Base-by-base conservation (phyloP, 2,329 filamentous ascomycete species). In the Acrocalymma vagum region DNA sequence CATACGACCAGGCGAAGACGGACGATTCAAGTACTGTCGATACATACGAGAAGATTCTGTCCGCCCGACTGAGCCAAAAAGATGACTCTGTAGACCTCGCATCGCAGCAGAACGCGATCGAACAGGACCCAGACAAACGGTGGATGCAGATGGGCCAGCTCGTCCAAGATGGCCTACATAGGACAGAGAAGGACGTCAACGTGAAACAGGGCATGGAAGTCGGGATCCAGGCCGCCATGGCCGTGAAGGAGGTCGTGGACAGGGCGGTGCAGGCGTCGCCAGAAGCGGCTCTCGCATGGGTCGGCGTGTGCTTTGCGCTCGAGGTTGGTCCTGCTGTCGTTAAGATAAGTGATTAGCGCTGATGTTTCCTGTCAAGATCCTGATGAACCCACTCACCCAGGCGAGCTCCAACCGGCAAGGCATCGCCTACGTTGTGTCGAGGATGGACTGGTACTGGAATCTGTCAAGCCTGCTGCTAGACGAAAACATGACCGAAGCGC, bases 371-470 rank as follows among this genome's bases (percentile, higher is more conserved):
- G 15, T 10, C 9, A 16, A 50, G 38, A 22, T 50, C 6, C n/a
- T 50, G 20, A 50, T 56, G n/a, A 70, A 66, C 20, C 58, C 66
- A 1, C 35, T 63, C 11, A 50, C 35, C 1, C 56, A 59, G 41
- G 53, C 50, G 11, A 35, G 46, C 6, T 41, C 56, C n/a, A 71
- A 72, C 29, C 63, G 59, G 2, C 34, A 62, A 9, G 69, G 70
- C 9, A 62, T 75, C 21, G 18, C 40, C 2, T 60, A 75, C 31
- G 62, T 75, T 25, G 17, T 69, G n/a, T 57, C 53, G 3, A 60
- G 63, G 29, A 73, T 73, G 60, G 52, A 71, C 2, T 74, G 64
- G 70, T 73, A 74, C 45, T 70, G 60, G 51, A 50, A 57, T 14
- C 47, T 73, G 13, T 55, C 56, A 3, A 35, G 30, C 10, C 53